phyloP scores from a whole-genome alignment of 345 rosid genomes.

The Abelmoschus esculentus region DNA sequence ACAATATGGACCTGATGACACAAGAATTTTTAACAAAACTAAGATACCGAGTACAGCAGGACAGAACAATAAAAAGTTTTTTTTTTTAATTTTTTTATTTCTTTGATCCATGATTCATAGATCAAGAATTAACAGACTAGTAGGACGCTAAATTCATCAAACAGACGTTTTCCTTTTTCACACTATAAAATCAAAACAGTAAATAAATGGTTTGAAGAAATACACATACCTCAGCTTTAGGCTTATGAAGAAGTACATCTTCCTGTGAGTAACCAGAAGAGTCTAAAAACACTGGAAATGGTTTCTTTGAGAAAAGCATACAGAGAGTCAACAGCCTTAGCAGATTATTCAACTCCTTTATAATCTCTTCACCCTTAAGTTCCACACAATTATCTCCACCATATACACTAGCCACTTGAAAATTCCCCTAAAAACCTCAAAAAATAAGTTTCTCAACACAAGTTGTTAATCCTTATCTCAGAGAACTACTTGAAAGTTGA shows the following conservation, averaged over 20 bases:
- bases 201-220: neutral
- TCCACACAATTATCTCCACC: constrained; percentile 60
- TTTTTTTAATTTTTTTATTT: no score
- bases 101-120: neutral
- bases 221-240: constrained; percentile 85
- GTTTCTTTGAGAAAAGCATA: constrained; percentile 89
- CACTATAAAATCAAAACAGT: neutral
- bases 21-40: no score
- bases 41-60: no score
- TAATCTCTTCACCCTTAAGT: constrained; percentile 58
- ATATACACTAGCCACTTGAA: constrained; percentile 69
- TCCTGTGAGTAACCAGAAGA: constrained; percentile 62
- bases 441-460: neutral
- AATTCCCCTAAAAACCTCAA: constrained; percentile 49
- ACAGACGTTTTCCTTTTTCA: neutral
- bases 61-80: no score
- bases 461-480: neutral
- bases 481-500: neutral
- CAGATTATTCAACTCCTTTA: constrained; percentile 45
- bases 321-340: constrained; percentile 74
- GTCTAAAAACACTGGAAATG: constrained; percentile 81
- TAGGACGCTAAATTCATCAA: neutral
- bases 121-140: neutral
- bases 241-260: constrained; percentile 86
- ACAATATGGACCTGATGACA: no score